Base-by-base conservation (phyloP, 2,329 filamentous ascomycete species). In the Furcasterigmium sp. region DNA sequence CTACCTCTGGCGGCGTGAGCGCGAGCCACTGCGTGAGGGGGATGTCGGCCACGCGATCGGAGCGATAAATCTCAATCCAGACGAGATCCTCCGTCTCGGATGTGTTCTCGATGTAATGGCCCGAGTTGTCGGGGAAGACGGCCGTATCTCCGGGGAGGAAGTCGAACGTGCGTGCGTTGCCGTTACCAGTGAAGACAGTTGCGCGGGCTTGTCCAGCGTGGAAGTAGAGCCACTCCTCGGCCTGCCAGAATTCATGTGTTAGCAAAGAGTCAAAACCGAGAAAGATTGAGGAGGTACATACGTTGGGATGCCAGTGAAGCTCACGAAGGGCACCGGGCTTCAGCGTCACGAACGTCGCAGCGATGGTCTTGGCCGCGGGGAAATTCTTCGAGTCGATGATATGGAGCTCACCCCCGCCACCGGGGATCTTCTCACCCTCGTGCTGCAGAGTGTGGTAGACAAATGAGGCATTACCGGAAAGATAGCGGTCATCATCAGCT, bases 161-260 rank as follows among this genome's bases (percentile, higher is more conserved):
- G 60, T 86, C 79, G 54, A 85, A 85, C 0, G 82, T 86, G 6
- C 82, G 72, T 3, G 82, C 73, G 43, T 75, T 76, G 10, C 69
- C 65, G 52, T 70, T 74, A 7, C 80, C 82, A 38, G 79, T 77
- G 56, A 84, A 86, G 3, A 84, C 76, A 0, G 80, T 85, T 0
- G 81, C 82, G 20, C 76, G 73, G 1, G 67, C 82, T 3, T 68
- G 61, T 19, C 82, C 83, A 46, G 75, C 66, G 56, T 84, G 79
- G 64, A 87, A 86, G 61, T 85, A 86, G 3, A 86, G 61, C 82
- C 83, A 86, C 57, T 86, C 82, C 52, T 85, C 79, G 5, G 78
- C 78, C 76, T 82, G 45, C 10, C 18, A 35, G 1, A 45, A 11
- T 19, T 35, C 20, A 46, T n/a, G 8, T 4, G 8, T 41, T 11